Base-by-base conservation (phyloP, 306 rosid species). In the Ormosia emarginata region DNA sequence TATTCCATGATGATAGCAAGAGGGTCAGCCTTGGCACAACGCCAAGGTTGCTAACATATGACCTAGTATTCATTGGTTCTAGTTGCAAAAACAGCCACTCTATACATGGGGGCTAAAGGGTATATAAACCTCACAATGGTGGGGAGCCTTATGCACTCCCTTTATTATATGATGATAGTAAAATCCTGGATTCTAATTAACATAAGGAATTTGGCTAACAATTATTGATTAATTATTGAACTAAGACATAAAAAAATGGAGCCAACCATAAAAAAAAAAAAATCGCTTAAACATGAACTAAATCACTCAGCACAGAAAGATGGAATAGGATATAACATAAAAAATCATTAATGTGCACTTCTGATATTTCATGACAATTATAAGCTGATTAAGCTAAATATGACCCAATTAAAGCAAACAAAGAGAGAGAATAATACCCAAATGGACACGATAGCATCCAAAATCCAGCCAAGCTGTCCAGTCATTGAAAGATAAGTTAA, bases 391-490 rank as follows among this genome's bases (percentile, higher is more conserved):
- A 66, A 77, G 43, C 57, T 34, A 67, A 46, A 59, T 7, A 66
- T 41, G 65, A 83, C 11, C 50, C 6, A 64, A 78, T 4, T 55
- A 36, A 62, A 55, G 3, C 12, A 81, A 77, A 79, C 30, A 40
- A 72, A 57, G 46, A 70, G 74, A 63, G 74, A 57, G n/a, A 87
- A 61, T 2, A 15, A 62, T 86, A 93, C 99, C 99, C 99, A 92
- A 88, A 93, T 88, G 85, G 99, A 95, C 55, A 95, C 97, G 89
- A 95, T 87, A 9, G 98, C 93, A 89, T 93, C 99, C 86, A 93
- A 90, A 74, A 95, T 80, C 99, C 99, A 95, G 43, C 99, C 98
- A 85, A 95, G 97, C 78, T 95, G 98, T 59, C 99, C 99, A 40
- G 98, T 95, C 76, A 95, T 24, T 29, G 99, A 92, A 63, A 95